Conservation (phyloP, 306 rosid genomes). For the Ceratonia siliqua region DNA sequence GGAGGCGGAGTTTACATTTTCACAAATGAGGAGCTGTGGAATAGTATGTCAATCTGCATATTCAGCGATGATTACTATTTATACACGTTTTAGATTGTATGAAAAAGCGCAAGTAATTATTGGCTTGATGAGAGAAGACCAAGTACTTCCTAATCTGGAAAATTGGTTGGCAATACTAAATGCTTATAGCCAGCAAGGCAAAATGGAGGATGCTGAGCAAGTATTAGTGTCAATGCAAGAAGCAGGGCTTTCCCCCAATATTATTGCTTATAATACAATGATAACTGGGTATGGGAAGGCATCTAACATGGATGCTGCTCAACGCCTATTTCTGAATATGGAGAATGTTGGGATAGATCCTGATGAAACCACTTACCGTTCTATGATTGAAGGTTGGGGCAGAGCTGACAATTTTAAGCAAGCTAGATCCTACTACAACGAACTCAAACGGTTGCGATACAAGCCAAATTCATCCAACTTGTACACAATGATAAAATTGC, state of each 20-base stretch:
- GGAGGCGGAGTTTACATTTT: conserved; percentile 74
- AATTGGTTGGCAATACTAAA: conserved; percentile 77
- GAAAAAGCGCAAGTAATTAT: conserved; percentile 69
- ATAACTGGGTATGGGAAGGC: conserved; percentile 90
- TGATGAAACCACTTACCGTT: conserved; percentile 82
- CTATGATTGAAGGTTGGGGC: conserved; percentile 99
- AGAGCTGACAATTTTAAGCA: conserved; percentile 62
- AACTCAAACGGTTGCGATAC: conserved; percentile 62
- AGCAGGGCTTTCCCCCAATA: conserved; percentile 61
- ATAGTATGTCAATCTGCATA: conserved; percentile 70
- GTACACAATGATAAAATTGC: conserved; percentile 71
- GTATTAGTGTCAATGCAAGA: conserved; percentile 54
- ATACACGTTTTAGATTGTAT: conserved; percentile 59
- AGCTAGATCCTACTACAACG: conserved; percentile 57
- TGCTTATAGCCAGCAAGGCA: conserved; percentile 83
- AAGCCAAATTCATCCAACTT: conserved; percentile 79
- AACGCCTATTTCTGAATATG: conserved; percentile 55
- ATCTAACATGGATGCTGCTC: conserved; percentile 75
- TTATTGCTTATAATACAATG: conserved; percentile 81
- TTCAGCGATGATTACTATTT: conserved; percentile 78
- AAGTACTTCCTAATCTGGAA: conserved; percentile 54
- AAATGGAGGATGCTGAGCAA: conserved; percentile 65
- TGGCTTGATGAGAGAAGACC: conserved; percentile 53
- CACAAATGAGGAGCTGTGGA: conserved; percentile 56
- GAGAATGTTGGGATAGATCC: conserved; percentile 56